These are phyloP conservation scores for Eimeria brunetti DNA, from an alignment of 169 alveolate genomes.

Conservation along the genomic window DNA sequence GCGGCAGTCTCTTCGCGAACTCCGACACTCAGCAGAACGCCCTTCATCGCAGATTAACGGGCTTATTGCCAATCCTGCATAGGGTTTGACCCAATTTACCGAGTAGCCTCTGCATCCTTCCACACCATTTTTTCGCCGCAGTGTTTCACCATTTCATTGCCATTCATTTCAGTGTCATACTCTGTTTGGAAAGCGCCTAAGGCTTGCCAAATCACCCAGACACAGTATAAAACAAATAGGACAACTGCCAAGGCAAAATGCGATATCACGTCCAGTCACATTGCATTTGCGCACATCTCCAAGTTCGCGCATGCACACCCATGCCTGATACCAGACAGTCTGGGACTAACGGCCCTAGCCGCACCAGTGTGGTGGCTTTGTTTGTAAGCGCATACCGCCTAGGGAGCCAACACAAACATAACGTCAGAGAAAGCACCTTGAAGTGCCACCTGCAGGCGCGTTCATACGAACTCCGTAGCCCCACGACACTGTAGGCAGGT, in stretches of 20 bases:
- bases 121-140: no score
- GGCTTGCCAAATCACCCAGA: not conserved
- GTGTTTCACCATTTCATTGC: not conserved
- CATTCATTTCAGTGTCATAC: not conserved
- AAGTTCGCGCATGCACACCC: no score
- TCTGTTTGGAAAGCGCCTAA: not conserved
- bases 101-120: not conserved
- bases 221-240: not conserved
- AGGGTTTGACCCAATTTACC: not conserved
- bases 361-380: not conserved
- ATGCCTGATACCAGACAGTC: not conserved
- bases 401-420: not conserved
- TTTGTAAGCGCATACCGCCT: not conserved
- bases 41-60: not conserved
- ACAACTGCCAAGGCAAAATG: no score
- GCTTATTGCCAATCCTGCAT: not conserved
- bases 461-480: not conserved
- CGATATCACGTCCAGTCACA: no score
- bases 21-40: not conserved
- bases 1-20: not conserved
- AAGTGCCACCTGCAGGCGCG: not conserved
- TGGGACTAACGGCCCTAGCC: not conserved
- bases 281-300: no score
- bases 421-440: not conserved
- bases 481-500: not conserved